A percentile compares a stretch with the other conserved stretches of the same genome.
Conservation (phyloP, 2,329 filamentous ascomycete species). For the Ophiocordyceps camponoti-rufipedis region DNA sequence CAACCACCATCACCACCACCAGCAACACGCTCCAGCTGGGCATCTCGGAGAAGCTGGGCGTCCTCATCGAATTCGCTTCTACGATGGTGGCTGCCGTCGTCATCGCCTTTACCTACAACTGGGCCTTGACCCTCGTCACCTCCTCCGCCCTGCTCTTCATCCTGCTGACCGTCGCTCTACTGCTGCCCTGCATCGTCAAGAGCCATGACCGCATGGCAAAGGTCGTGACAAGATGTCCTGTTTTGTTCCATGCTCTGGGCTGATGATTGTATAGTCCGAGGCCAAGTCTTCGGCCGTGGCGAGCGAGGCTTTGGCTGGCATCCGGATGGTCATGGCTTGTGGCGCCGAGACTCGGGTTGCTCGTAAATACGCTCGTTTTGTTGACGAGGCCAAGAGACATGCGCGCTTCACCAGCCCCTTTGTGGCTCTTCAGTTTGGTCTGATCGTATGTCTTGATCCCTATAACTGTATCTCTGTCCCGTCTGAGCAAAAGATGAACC, state of each 20-base stretch:
- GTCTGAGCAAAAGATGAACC: slow-evolving; percentile 1
- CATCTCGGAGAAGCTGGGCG: slow-evolving; percentile 44
- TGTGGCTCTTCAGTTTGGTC: slow-evolving; percentile 31
- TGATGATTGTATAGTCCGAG: slow-evolving; percentile 22
- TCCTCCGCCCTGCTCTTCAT: slow-evolving; percentile 38
- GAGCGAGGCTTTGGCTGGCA: slow-evolving; percentile 39
- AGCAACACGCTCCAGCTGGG: slow-evolving; percentile 47
- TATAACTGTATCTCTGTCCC: background rate
- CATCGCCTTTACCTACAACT: slow-evolving; percentile 38
- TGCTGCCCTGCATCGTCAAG: slow-evolving; percentile 39
- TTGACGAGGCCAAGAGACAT: slow-evolving; percentile 32
- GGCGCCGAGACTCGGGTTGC: slow-evolving; percentile 38
- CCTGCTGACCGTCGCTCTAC: slow-evolving; percentile 22
- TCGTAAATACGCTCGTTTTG: slow-evolving; percentile 33
- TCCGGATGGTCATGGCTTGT: slow-evolving; percentile 44
- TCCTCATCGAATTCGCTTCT: slow-evolving; percentile 35
- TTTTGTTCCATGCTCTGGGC: too few relatives aligned
- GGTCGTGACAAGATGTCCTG: slow-evolving; percentile 9
- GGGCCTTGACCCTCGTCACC: slow-evolving; percentile 41
- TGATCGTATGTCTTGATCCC: slow-evolving; percentile 18
- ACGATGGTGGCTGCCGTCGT: slow-evolving; percentile 33
- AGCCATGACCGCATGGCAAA: slow-evolving; percentile 24
- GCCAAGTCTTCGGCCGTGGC: slow-evolving; percentile 39
- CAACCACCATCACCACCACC: slow-evolving; percentile 43
- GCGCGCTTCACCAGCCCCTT: slow-evolving; percentile 31